Evolutionary conservation across 164 flowering plant species (phyloP).

Genomic region (Magnolia officinalis): DNA sequence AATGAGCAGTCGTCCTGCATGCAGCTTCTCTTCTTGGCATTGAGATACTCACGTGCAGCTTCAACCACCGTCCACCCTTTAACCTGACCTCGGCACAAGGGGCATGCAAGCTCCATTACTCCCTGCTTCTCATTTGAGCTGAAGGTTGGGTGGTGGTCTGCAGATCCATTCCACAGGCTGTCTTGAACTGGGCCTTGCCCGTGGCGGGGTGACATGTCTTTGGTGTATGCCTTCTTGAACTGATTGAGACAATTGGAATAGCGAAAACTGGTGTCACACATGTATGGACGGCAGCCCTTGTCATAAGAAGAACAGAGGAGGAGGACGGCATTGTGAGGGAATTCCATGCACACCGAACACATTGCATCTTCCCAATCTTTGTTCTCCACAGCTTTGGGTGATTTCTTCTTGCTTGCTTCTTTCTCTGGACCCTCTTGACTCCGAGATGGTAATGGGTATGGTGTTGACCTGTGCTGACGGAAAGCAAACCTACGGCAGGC

Average conservation of each 20-base stretch:
- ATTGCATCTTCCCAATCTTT: slow-evolving; percentile 64
- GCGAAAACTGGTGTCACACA: slow-evolving; percentile 70
- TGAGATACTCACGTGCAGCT: slow-evolving; percentile 42
- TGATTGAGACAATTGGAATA: slow-evolving; percentile 67
- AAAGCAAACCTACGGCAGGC: slow-evolving; percentile 54
- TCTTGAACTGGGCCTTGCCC: slow-evolving; percentile 5
- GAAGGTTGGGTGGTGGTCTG: slow-evolving; percentile 4
- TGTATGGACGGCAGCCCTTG: slow-evolving; percentile 75
- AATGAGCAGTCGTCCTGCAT: slow-evolving; percentile 42
- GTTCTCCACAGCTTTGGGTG: slow-evolving; percentile 26
- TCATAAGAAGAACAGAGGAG: slow-evolving; percentile 71
- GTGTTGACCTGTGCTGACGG: slow-evolving; percentile 44
- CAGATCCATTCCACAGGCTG: neutral
- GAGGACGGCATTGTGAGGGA: slow-evolving; percentile 72
- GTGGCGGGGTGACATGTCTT: slow-evolving; percentile 17
- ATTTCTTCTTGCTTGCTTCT: slow-evolving; percentile 21
- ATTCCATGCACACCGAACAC: slow-evolving; percentile 74
- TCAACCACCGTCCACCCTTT: slow-evolving; percentile 49
- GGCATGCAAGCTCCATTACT: slow-evolving; percentile 37
- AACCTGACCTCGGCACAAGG: slow-evolving; percentile 50
- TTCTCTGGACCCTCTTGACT: slow-evolving; percentile 12
- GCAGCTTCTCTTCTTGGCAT: slow-evolving; percentile 39
- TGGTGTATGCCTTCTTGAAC: slow-evolving; percentile 37
- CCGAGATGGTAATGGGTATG: slow-evolving; percentile 43
- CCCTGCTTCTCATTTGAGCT: slow-evolving; percentile 17